Evolutionary conservation across 208 protist genomes (phyloP).

Genomic region (Trypanosomatidae sp.): DNA sequence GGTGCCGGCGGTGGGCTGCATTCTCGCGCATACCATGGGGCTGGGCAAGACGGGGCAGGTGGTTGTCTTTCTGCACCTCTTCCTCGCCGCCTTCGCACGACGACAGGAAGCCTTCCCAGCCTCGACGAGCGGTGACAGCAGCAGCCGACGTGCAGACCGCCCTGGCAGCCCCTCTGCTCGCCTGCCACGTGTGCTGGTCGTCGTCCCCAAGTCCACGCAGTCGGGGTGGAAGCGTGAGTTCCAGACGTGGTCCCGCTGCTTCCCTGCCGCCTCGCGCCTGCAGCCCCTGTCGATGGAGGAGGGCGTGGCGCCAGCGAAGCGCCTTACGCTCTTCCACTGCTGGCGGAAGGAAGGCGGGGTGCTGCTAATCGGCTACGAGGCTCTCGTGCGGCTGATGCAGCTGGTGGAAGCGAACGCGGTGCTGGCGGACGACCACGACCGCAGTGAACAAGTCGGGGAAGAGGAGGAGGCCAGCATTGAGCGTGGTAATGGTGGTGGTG

Average conservation of each 20-base stretch:
- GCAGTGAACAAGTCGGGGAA: background rate
- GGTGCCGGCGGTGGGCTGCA: constrained; percentile 79
- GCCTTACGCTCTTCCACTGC: constrained; percentile 29
- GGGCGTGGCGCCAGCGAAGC: constrained; percentile 23
- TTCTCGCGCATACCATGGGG: constrained; percentile 89
- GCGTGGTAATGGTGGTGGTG: too few species aligned
- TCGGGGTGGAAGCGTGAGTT: constrained; percentile 70
- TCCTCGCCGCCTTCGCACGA: constrained; percentile 30
- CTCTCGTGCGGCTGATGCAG: constrained; percentile 56
- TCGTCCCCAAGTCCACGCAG: constrained; percentile 74
- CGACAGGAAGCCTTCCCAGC: too few species aligned
- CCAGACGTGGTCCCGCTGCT: constrained; percentile 50
- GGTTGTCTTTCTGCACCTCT: constrained; percentile 80
- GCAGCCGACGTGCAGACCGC: background rate
- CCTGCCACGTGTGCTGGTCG: constrained; percentile 62
- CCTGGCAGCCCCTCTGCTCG: too few species aligned
- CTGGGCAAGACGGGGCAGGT: constrained; percentile 89
- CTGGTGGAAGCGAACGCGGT: constrained; percentile 31
- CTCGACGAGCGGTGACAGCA: background rate
- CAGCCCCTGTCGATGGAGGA: constrained; percentile 24
- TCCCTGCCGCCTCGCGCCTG: constrained; percentile 49
- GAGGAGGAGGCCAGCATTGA: too few species aligned
- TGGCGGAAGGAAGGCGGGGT: constrained; percentile 68
- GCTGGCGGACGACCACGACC: background rate
- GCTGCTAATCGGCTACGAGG: constrained; percentile 77